Evolutionary conservation across 345 rosid species (phyloP).

Genomic region (Dipteronia sinensis): DNA sequence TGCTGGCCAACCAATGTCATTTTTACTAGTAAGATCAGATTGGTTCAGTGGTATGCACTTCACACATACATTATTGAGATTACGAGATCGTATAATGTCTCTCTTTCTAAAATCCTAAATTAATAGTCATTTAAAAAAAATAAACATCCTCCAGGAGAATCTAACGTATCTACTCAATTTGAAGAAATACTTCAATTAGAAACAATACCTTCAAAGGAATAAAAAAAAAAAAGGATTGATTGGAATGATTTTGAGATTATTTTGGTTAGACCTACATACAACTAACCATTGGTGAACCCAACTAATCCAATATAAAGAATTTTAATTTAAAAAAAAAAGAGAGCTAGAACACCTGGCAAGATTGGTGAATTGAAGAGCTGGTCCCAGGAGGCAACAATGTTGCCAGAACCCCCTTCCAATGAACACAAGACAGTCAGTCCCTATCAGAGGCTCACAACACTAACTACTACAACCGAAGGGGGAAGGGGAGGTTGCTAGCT

Average conservation of each 20-base stretch:
- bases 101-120: no score
- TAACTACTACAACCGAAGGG: slow-evolving; percentile 11
- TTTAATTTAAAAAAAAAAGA: not conserved
- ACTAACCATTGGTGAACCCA: slow-evolving; percentile 20
- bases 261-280: slow-evolving; percentile 25
- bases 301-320: slow-evolving; percentile 11
- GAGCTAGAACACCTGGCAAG: slow-evolving; percentile 8
- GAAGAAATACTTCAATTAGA: not conserved
- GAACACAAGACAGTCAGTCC: not conserved
- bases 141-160: not conserved
- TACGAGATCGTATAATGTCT: no score
- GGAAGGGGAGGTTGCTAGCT: not conserved
- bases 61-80: no score
- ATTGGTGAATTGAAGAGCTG: slow-evolving; percentile 15
- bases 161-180: slow-evolving; percentile 8
- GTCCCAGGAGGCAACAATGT: slow-evolving; percentile 7
- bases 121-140: not conserved
- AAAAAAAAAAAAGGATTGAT: not conserved
- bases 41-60: accelerated
- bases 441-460: slow-evolving; percentile 10
- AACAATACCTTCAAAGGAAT: not conserved
- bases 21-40: no score
- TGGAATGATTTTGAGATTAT: slow-evolving; percentile 11
- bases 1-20: not conserved
- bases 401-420: not conserved